Conservation (phyloP, 2,329 filamentous ascomycete species). For the Endothia cerciana region DNA sequence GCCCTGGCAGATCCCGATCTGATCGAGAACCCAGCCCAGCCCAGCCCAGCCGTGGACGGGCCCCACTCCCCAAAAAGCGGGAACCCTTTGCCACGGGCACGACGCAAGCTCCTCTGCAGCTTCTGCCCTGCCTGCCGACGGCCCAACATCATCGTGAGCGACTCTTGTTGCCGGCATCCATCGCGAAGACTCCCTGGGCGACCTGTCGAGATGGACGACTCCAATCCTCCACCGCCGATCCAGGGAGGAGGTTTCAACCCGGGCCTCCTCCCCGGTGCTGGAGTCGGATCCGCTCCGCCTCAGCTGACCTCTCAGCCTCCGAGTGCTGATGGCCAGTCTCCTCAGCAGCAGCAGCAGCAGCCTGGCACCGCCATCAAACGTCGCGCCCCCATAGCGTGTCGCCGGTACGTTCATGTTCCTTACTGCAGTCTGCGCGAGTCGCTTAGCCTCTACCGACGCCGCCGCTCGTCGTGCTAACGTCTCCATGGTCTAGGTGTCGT, state of each 20-base stretch:
- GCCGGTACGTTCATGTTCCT: slow-evolving; percentile 46
- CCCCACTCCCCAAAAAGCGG: slow-evolving; percentile 4
- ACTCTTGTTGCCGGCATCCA: slow-evolving; percentile 14
- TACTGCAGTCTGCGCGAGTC: slow-evolving; percentile 17
- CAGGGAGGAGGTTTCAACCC: slow-evolving; percentile 7
- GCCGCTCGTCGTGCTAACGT: slow-evolving; percentile 16
- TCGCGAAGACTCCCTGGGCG: not conserved
- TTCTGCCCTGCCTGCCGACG: slow-evolving; percentile 18
- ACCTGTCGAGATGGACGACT: slow-evolving; percentile 11
- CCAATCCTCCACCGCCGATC: not conserved
- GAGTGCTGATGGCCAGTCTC: not conserved
- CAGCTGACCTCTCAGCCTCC: not conserved
- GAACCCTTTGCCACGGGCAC: slow-evolving; percentile 21
- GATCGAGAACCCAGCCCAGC: not conserved
- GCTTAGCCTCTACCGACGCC: not conserved
- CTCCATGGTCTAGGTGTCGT: slow-evolving; percentile 48
- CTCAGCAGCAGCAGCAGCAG: slow-evolving; percentile 10
- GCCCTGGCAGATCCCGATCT: not conserved
- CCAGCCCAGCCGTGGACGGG: not conserved
- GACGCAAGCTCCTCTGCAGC: slow-evolving; percentile 9
- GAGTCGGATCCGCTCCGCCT: not conserved
- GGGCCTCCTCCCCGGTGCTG: slow-evolving; percentile 11
- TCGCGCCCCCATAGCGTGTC: slow-evolving; percentile 56
- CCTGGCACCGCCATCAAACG: slow-evolving; percentile 46
- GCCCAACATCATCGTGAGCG: not conserved